Percentiles rank a stretch among this genome's conserved stretches.
Evolutionary conservation across 2,329 filamentous ascomycete species (phyloP).

Genomic region (Cladophialophora yegresii): DNA sequence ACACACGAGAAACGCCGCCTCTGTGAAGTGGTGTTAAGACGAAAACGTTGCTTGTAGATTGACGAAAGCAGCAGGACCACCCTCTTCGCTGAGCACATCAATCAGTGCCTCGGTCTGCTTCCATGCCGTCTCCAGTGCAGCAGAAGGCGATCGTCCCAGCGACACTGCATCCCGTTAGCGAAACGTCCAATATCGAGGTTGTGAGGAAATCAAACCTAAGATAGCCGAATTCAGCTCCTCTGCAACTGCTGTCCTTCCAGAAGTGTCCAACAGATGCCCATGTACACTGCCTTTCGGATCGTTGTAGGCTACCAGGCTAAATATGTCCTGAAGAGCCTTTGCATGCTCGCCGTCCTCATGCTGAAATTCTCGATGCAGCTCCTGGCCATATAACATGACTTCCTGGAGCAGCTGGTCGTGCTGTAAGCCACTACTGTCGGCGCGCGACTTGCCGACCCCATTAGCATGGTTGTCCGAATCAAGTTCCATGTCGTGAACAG

Average conservation of each 20-base stretch:
- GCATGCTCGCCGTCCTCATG: constrained; percentile 70
- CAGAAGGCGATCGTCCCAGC: constrained; percentile 82
- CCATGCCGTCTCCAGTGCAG: constrained; percentile 80
- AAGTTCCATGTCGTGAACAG: constrained; percentile 60
- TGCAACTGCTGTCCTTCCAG: constrained; percentile 74
- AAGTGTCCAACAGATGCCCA: constrained; percentile 73
- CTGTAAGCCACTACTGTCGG: constrained; percentile 40
- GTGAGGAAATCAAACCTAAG: constrained; percentile 62
- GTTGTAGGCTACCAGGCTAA: constrained; percentile 81
- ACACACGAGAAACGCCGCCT: neutral
- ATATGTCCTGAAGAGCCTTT: constrained; percentile 78
- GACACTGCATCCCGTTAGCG: constrained; percentile 62
- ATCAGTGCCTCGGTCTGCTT: constrained; percentile 84
- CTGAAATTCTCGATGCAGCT: constrained; percentile 74
- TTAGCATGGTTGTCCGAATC: constrained; percentile 41
- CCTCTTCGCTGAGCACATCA: constrained; percentile 76
- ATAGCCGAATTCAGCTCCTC: constrained; percentile 95
- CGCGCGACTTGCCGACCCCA: constrained; percentile 39
- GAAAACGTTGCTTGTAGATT: constrained; percentile 54
- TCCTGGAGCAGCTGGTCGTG: constrained; percentile 62
- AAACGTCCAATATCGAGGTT: neutral
- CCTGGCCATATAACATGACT: constrained; percentile 76
- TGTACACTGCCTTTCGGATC: constrained; percentile 78
- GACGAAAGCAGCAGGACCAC: constrained; percentile 79
- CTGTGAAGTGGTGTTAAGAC: constrained; percentile 10